These are phyloP conservation scores for Colletotrichum tofieldiae DNA, from an alignment of 2,329 filamentous ascomycete species.

Conservation along the genomic window DNA sequence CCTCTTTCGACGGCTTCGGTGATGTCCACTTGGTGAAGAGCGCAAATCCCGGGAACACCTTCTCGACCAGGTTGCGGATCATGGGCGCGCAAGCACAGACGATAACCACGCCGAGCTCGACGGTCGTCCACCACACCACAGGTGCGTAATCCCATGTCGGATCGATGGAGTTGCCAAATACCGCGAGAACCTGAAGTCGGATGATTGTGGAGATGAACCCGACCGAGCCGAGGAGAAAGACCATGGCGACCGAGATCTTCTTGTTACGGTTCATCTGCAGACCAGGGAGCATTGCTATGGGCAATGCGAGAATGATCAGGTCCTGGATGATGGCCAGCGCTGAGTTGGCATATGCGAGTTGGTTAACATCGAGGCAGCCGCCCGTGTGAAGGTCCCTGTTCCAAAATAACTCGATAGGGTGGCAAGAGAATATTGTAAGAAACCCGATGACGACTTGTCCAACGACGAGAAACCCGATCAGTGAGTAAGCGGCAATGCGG, in stretches of 20 bases:
- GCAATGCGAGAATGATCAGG: conserved; percentile 67
- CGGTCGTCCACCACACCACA: conserved; percentile 48
- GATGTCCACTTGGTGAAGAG: conserved; percentile 23
- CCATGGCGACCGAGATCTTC: conserved; percentile 54
- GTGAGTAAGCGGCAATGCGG: conserved; percentile 47
- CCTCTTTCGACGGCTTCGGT: conserved; percentile 12
- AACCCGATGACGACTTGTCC: conserved; percentile 51
- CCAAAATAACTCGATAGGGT: conserved; percentile 50
- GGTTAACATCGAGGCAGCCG: conserved; percentile 59
- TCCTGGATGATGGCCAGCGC: conserved; percentile 65
- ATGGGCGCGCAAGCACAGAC: conserved; percentile 48
- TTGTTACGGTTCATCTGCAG: conserved; percentile 68
- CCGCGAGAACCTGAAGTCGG: conserved; percentile 41
- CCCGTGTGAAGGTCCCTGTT: conserved; percentile 46
- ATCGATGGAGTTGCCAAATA: conserved; percentile 42
- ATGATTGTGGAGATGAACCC: conserved; percentile 44
- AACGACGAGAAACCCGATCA: conserved; percentile 47
- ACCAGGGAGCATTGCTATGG: conserved; percentile 68
- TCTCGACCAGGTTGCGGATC: conserved; percentile 42
- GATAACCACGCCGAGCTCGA: conserved; percentile 46
- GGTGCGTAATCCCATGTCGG: conserved; percentile 43
- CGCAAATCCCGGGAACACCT: conserved; percentile 13
- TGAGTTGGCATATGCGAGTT: conserved; percentile 68
- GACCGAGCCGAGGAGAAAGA: conserved; percentile 44
- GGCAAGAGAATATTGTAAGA: conserved; percentile 51